These are phyloP conservation scores for Albophoma yamanashiensis DNA, from an alignment of 2,329 filamentous ascomycete species.

Conservation along the genomic window DNA sequence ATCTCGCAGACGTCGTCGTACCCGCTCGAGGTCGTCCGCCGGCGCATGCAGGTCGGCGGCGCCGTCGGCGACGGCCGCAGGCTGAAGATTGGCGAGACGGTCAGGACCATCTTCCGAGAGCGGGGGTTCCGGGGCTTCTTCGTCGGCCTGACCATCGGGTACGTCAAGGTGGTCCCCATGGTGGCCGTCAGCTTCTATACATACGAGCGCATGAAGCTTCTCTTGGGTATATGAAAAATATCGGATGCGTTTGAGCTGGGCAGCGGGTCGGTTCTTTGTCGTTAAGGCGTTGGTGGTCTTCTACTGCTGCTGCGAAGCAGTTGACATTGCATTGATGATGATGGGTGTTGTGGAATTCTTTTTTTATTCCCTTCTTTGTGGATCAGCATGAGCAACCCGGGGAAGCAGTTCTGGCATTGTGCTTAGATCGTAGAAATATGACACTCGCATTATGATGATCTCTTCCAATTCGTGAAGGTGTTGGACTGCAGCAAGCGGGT, in stretches of 20 bases:
- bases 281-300: constrained; percentile 5
- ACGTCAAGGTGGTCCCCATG: constrained; percentile 90
- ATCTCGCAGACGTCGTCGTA: constrained; percentile 90
- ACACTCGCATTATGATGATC: background rate
- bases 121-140: constrained; percentile 76
- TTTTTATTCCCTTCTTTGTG: background rate
- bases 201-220: constrained; percentile 52
- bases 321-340: background rate
- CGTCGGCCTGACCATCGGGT: constrained; percentile 87
- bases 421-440: background rate
- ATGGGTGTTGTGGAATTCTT: background rate
- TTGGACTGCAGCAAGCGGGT: no score
- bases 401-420: background rate
- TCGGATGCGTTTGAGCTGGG: background rate
- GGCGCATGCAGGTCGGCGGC: constrained; percentile 93
- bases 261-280: background rate
- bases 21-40: constrained; percentile 81
- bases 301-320: background rate
- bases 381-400: background rate
- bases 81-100: constrained; percentile 70
- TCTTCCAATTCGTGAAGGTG: no score
- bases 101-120: constrained; percentile 62
- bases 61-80: constrained; percentile 84
- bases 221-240: constrained; percentile 48
- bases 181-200: constrained; percentile 59